These are phyloP conservation scores for Leccinum boreale DNA, from an alignment of 768 basidiomycete species.

Conservation along the genomic window DNA sequence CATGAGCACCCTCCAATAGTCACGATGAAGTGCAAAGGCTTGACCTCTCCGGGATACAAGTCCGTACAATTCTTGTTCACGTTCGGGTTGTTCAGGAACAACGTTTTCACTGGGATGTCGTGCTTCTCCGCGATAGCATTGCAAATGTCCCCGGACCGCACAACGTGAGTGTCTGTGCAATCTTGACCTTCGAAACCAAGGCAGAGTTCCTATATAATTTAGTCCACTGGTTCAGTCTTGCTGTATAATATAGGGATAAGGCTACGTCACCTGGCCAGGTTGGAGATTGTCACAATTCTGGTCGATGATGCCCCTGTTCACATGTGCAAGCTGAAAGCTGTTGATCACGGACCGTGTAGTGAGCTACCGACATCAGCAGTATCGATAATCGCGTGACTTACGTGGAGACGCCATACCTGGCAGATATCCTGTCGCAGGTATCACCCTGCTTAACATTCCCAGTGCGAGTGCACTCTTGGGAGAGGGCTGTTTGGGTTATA, in stretches of 20 bases:
- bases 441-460: constrained; percentile 56
- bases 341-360: background rate
- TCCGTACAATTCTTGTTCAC: constrained; percentile 49
- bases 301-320: constrained; percentile 44
- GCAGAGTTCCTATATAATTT: constrained; percentile 41
- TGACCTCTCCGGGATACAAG: constrained; percentile 60
- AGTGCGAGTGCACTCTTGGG: constrained; percentile 46
- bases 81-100: constrained; percentile 65
- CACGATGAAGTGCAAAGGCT: background rate
- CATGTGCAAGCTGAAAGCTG: constrained; percentile 58
- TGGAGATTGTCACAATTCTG: constrained; percentile 54
- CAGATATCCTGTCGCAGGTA: constrained; percentile 63
- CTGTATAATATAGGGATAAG: background rate
- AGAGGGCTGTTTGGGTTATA: constrained; percentile 40
- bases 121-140: constrained; percentile 36
- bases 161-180: constrained; percentile 46
- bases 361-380: background rate
- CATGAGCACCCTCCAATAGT: background rate
- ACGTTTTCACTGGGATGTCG: constrained; percentile 40
- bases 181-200: constrained; percentile 54
- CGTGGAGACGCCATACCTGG: constrained; percentile 61
- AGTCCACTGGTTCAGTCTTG: background rate
- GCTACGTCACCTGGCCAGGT: constrained; percentile 42
- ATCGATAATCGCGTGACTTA: constrained; percentile 30
- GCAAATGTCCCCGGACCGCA: constrained; percentile 52